phyloP scores from a whole-genome alignment of 306 rosid species.

The Argentina anserina region DNA sequence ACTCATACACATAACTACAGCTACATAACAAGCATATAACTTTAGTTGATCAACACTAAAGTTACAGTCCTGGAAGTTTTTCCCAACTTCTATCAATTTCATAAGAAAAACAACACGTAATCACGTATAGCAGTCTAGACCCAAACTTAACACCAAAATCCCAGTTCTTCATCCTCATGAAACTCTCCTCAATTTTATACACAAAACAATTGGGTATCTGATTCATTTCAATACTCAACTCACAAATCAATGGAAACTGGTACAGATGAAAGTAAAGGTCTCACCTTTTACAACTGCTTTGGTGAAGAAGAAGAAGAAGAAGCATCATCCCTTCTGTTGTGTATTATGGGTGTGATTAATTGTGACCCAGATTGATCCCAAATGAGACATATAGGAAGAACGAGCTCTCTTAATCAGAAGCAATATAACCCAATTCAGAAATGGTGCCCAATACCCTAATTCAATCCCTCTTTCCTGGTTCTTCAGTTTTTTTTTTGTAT shows the following conservation, averaged over 20 bases:
- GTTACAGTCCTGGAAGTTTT: background rate
- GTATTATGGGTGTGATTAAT: background rate
- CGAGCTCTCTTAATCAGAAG: background rate
- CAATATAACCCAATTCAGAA: background rate
- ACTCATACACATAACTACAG: background rate
- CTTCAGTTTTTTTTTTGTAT: background rate
- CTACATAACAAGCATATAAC: background rate
- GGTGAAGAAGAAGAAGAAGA: background rate
- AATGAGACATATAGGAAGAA: background rate
- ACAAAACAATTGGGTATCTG: background rate
- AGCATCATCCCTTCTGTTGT: background rate
- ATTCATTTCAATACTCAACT: background rate
- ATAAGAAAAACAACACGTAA: too few species aligned
- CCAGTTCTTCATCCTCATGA: background rate
- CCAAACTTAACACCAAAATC: background rate
- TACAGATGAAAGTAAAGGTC: background rate
- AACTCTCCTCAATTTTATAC: background rate
- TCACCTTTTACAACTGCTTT: background rate
- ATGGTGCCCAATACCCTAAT: background rate
- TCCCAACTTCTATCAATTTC: background rate
- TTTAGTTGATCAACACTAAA: background rate
- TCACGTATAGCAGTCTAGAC: background rate
- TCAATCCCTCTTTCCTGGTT: background rate
- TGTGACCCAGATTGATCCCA: constrained; percentile 6
- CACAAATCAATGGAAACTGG: background rate